Conservation (phyloP, 768 basidiomycete species). For the Suillus paluster region DNA sequence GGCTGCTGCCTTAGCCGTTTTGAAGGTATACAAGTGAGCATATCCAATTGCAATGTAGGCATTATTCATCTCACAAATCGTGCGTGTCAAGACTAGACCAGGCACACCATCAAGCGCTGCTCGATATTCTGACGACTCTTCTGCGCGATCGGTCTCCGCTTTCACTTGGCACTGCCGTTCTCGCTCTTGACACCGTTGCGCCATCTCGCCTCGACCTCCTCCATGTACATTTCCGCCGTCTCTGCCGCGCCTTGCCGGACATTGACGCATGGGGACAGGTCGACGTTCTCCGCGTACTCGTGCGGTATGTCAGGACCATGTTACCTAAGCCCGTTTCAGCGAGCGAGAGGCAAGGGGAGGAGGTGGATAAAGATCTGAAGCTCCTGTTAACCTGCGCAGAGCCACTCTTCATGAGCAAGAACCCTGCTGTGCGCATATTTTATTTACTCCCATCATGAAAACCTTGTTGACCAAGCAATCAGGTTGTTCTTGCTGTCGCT, state of each 20-base stretch:
- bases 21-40: constrained; percentile 78
- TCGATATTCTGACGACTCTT: constrained; percentile 66
- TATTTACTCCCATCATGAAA: neutral
- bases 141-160: constrained; percentile 82
- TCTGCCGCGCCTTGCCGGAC: constrained; percentile 85
- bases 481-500: constrained; percentile 83
- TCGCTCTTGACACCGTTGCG: constrained; percentile 88
- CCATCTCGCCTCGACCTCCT: constrained; percentile 86
- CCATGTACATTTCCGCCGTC: constrained; percentile 84
- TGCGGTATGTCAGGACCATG: constrained; percentile 86
- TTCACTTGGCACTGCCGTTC: constrained; percentile 82
- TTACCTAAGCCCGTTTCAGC: constrained; percentile 60
- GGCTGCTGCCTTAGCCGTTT: constrained; percentile 87
- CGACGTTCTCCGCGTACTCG: constrained; percentile 73
- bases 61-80: constrained; percentile 1
- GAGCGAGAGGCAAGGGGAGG: constrained; percentile 45
- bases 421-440: constrained; percentile 71
- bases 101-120: constrained; percentile 70
- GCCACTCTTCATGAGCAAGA: constrained; percentile 83
- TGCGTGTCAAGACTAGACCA: constrained; percentile 65
- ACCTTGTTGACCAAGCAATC: constrained; percentile 8
- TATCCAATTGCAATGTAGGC: constrained; percentile 20
- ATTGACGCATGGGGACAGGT: constrained; percentile 98
- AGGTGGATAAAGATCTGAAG: constrained; percentile 78
- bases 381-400: constrained; percentile 73